Evolutionary conservation across 1,284 basidiomycete species (phyloP), one percentile per base, ranked within the genome.

Genomic region (Pterula multifida): DNA sequence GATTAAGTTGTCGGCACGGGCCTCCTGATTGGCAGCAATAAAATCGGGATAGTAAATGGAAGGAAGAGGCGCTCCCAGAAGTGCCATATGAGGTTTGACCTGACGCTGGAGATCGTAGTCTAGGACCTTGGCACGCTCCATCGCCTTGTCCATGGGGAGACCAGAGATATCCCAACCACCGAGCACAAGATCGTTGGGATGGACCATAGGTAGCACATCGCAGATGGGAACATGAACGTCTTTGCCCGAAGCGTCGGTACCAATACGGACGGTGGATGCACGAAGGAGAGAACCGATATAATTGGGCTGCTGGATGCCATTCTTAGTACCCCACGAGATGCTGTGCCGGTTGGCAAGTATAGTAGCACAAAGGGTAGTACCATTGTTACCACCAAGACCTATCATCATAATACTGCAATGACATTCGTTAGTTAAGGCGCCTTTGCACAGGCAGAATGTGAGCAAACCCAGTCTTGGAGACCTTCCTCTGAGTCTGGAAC

Each of bases 141-240:
- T 97, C 25, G 96, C 92, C 68, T 86, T 77, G 68, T 97, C 93
- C 71, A 98, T 77, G 49, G 81, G 68, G 44, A 84, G 51, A 50
- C 82, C 78, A 47, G 91, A 96, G 62, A 98, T 98, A 64, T 98
- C 95, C 96, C 95, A 98, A 26, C 95, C 96, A 52, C 93, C 90
- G 58, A 98, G 78, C 56, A 98, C 92, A 62, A 98, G 84, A 69
- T 98, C 96, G 67, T 97, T 95, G 56, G 95, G 95, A 73, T 98
- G 94, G 51, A 97, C 93, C 90, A 96, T 97, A 53, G 95, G 95
- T 47, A 98, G 78, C 57, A 98, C 82, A 62, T 96, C 93, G 42
- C 84, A 89, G 65, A 98, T 75, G 45, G 95, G 95, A 55, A 97
- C 85, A 64, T 94, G 79, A 56, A 98, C 81, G 62, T 98, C 94